Conservation (phyloP, 495 filamentous ascomycete genomes). For the Neurospora sp. region DNA sequence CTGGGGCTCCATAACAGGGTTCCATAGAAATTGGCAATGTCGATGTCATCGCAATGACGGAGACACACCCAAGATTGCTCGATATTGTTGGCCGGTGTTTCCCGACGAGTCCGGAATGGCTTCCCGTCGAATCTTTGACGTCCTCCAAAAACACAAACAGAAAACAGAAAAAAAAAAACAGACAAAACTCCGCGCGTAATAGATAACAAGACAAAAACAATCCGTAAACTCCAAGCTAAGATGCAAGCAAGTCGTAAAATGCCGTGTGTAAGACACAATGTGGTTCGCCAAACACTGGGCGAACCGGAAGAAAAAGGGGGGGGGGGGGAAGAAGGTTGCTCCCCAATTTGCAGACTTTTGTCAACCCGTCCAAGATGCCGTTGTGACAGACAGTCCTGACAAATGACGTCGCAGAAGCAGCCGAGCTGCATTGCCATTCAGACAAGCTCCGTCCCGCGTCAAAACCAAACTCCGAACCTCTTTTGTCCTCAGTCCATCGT, state of each 20-base stretch:
- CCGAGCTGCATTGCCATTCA: no score
- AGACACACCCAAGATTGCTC: background rate
- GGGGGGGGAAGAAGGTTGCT: background rate
- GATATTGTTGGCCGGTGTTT: background rate
- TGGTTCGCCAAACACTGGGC: background rate
- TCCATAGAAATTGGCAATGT: background rate
- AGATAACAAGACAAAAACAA: background rate
- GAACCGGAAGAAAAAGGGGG: background rate
- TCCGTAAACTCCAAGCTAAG: conserved; percentile 11
- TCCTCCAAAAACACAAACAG: background rate
- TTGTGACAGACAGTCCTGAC: background rate
- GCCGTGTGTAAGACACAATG: background rate
- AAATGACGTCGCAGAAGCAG: background rate
- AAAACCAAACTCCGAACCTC: no score
- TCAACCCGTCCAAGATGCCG: background rate
- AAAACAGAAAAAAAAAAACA: background rate
- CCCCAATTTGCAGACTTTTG: background rate
- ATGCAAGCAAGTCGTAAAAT: conserved; percentile 6
- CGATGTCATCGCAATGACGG: background rate
- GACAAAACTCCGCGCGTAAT: background rate
- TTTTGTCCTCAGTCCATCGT: no score
- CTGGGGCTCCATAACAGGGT: background rate
- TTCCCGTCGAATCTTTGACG: background rate
- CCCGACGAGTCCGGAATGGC: background rate
- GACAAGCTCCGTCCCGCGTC: no score